phyloP scores from a whole-genome alignment of 164 flowering plant species.

The Berberis vulgaris region DNA sequence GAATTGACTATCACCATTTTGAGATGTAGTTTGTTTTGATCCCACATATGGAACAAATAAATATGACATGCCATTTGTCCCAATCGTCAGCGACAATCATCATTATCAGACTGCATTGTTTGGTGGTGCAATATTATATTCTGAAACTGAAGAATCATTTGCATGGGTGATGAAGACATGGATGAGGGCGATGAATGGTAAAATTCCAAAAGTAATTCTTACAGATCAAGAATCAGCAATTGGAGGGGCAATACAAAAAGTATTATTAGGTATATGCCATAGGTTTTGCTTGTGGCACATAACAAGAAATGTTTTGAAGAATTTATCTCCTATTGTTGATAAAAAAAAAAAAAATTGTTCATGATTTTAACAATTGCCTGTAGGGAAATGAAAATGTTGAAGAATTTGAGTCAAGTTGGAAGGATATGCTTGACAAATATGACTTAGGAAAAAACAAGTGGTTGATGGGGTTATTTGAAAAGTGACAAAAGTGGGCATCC shows the following conservation, averaged over 20 bases:
- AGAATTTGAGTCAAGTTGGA: slow-evolving; percentile 3
- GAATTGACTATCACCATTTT: background rate
- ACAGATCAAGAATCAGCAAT: slow-evolving; percentile 5
- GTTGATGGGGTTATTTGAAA: background rate
- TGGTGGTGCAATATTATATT: background rate
- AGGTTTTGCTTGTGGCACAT: background rate
- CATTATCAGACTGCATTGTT: no score
- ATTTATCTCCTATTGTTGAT: background rate
- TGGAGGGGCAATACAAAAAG: background rate
- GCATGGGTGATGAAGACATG: slow-evolving; percentile 1
- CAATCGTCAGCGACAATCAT: background rate
- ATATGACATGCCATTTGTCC: no score
- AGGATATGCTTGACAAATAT: background rate
- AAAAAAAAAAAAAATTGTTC: background rate
- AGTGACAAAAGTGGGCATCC: slow-evolving; percentile 1
- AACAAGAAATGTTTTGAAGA: background rate
- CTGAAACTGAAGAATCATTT: slow-evolving; percentile 1
- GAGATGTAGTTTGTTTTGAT: background rate
- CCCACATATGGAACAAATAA: background rate
- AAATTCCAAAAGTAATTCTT: slow-evolving; percentile 2
- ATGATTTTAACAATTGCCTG: slow-evolving; percentile 1
- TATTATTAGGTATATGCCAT: background rate
- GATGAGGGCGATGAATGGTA: slow-evolving; percentile 4
- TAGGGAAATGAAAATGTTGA: background rate
- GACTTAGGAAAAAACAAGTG: background rate